Evolutionary conservation across 2,329 filamentous ascomycete genomes (phyloP).

Genomic region (Exophiala aquamarina): DNA sequence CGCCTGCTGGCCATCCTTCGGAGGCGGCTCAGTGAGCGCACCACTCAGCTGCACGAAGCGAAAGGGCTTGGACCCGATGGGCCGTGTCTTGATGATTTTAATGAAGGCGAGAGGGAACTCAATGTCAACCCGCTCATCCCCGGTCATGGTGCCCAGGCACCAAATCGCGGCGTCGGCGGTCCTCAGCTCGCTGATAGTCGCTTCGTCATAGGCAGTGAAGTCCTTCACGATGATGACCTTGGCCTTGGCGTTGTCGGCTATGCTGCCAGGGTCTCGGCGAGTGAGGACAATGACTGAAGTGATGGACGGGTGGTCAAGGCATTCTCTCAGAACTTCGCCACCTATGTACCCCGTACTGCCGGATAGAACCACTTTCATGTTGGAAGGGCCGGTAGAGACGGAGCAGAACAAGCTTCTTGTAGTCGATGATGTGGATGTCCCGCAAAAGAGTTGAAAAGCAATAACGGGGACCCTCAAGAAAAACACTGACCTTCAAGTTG

Average conservation of each 20-base stretch:
- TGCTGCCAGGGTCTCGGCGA: slow-evolving; percentile 44
- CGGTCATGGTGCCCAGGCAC: slow-evolving; percentile 28
- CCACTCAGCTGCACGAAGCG: slow-evolving; percentile 16
- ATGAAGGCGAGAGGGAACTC: slow-evolving; percentile 17
- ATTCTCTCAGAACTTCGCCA: slow-evolving; percentile 52
- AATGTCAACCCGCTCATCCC: slow-evolving; percentile 12
- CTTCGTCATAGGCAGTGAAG: slow-evolving; percentile 53
- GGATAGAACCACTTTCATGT: slow-evolving; percentile 61
- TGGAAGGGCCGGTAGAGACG: too few species aligned
- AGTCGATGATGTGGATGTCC: too few species aligned
- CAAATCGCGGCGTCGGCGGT: slow-evolving; percentile 50
- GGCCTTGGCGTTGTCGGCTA: slow-evolving; percentile 50
- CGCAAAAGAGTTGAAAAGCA: too few species aligned
- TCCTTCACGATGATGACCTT: slow-evolving; percentile 53
- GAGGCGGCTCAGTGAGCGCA: slow-evolving; percentile 16
- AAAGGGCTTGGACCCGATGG: slow-evolving; percentile 5
- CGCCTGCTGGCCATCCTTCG: slow-evolving; percentile 7
- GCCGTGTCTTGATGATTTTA: slow-evolving; percentile 9
- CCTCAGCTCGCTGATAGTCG: slow-evolving; percentile 41
- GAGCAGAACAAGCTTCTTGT: too few species aligned
- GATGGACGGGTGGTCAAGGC: slow-evolving; percentile 52
- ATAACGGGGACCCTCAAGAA: too few species aligned
- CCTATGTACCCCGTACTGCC: slow-evolving; percentile 62
- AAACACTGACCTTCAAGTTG: too few species aligned
- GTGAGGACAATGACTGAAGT: slow-evolving; percentile 53